A percentile compares a stretch with the other conserved stretches of the same genome.
These are phyloP conservation scores for Solanum chiquidenum DNA, from an alignment of 257 asterid genomes.

Conservation along the genomic window DNA sequence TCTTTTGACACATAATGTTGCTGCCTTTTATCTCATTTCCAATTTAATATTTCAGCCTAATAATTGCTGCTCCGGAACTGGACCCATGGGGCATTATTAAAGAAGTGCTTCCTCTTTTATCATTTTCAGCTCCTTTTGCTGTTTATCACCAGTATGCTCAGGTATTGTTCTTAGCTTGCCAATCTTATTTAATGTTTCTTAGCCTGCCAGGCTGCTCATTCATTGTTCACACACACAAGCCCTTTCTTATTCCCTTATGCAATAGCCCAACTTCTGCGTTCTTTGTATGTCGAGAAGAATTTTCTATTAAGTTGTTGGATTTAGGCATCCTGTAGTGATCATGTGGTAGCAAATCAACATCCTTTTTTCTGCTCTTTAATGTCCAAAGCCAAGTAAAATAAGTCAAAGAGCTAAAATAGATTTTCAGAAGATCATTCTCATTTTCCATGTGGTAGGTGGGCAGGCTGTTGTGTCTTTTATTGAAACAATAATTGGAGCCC, in stretches of 20 bases:
- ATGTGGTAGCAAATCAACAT: not conserved
- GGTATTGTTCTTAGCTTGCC: slow-evolving; percentile 28
- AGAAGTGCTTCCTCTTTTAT: slow-evolving; percentile 68
- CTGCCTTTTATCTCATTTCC: not conserved
- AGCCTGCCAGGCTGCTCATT: not conserved
- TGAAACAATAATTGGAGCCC: not conserved
- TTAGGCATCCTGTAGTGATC: not conserved
- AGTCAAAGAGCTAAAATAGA: not conserved
- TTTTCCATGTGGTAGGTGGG: not conserved
- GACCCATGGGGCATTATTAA: slow-evolving; percentile 73
- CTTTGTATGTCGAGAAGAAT: not conserved
- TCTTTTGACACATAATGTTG: not conserved
- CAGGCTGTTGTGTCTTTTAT: not conserved
- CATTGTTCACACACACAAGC: not conserved
- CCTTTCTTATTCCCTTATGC: not conserved
- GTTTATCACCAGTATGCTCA: slow-evolving; percentile 84
- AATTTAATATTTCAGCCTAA: slow-evolving; percentile 37
- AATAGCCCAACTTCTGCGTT: not conserved
- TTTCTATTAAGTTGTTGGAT: not conserved
- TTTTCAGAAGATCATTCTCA: not conserved
- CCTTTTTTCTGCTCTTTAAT: not conserved
- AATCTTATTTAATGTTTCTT: not conserved
- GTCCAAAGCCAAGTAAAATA: not conserved
- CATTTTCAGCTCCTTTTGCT: slow-evolving; percentile 93
- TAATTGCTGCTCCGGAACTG: slow-evolving; percentile 74